A percentile compares a stretch with the other conserved stretches of the same genome.
Conservation (phyloP, 495 filamentous ascomycete species). For the Tetracladium setigerum region DNA sequence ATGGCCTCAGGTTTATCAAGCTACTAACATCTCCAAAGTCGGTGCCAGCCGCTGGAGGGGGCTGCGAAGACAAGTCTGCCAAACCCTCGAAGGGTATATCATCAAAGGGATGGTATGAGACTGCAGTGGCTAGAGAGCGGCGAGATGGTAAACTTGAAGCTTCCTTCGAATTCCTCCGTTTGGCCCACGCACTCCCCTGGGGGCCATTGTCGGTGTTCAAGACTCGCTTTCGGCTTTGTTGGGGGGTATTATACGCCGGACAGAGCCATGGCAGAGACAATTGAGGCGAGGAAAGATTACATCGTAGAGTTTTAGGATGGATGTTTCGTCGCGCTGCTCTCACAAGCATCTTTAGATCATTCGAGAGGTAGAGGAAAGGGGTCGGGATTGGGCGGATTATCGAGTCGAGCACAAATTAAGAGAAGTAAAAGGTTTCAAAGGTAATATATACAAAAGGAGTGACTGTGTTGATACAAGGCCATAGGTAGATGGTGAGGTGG, state of each 20-base stretch:
- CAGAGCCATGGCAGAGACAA: slow-evolving; percentile 15
- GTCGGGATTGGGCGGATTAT: not conserved
- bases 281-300: slow-evolving; percentile 7
- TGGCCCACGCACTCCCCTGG: slow-evolving; percentile 1
- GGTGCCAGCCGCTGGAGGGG: slow-evolving; percentile 6
- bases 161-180: slow-evolving; percentile 15
- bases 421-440: too few species aligned
- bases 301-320: slow-evolving; percentile 10
- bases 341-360: slow-evolving; percentile 18
- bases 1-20: slow-evolving; percentile 28
- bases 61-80: slow-evolving; percentile 6
- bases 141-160: slow-evolving; percentile 2
- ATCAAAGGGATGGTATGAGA: slow-evolving; percentile 28
- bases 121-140: slow-evolving; percentile 39
- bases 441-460: too few species aligned
- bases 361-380: not conserved
- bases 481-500: too few species aligned
- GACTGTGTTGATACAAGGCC: too few species aligned
- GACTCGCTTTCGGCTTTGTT: not conserved
- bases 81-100: slow-evolving; percentile 27
- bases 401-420: too few species aligned
- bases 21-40: slow-evolving; percentile 9
- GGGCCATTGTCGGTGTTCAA: slow-evolving; percentile 4
- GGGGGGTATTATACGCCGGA: not conserved
- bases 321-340: slow-evolving; percentile 19